These are phyloP conservation scores for Pisolithus microcarpus DNA, from an alignment of 768 basidiomycete genomes.

Conservation along the genomic window DNA sequence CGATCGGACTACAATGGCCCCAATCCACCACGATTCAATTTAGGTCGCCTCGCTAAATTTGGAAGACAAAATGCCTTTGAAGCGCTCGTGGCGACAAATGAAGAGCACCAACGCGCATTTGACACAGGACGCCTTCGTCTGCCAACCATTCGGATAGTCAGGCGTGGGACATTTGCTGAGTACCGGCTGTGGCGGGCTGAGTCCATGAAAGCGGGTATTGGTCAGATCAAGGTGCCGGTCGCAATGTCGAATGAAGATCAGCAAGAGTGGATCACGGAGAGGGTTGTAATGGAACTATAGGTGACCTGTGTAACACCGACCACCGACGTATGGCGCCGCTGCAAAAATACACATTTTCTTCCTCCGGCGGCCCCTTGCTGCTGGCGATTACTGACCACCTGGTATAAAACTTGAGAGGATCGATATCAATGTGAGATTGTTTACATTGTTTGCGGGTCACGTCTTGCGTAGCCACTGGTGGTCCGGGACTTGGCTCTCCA, in stretches of 20 bases:
- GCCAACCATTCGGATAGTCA: slow-evolving; percentile 18
- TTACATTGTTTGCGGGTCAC: too few relatives aligned
- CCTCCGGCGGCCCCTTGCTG: too few relatives aligned
- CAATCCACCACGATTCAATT: not conserved
- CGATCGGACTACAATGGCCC: not conserved
- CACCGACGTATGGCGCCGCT: too few relatives aligned
- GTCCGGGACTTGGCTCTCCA: too few relatives aligned
- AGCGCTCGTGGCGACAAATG: not conserved
- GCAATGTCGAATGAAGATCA: slow-evolving; percentile 1
- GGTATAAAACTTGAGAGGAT: too few relatives aligned
- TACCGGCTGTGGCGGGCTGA: slow-evolving; percentile 13
- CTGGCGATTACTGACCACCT: too few relatives aligned
- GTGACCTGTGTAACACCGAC: too few relatives aligned
- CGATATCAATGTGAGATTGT: too few relatives aligned
- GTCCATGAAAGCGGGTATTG: not conserved
- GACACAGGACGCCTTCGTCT: not conserved
- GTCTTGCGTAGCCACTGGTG: too few relatives aligned
- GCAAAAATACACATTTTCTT: too few relatives aligned
- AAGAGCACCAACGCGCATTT: not conserved
- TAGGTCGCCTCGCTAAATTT: not conserved
- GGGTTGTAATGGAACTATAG: slow-evolving; percentile 10
- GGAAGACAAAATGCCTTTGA: not conserved
- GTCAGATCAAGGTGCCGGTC: slow-evolving; percentile 13
- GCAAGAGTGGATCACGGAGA: slow-evolving; percentile 15
- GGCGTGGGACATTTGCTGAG: slow-evolving; percentile 13